A percentile compares a stretch with the other conserved stretches of the same genome.
These are phyloP conservation scores for Parathielavia appendiculata DNA, from an alignment of 495 filamentous ascomycete genomes.

Conservation along the genomic window DNA sequence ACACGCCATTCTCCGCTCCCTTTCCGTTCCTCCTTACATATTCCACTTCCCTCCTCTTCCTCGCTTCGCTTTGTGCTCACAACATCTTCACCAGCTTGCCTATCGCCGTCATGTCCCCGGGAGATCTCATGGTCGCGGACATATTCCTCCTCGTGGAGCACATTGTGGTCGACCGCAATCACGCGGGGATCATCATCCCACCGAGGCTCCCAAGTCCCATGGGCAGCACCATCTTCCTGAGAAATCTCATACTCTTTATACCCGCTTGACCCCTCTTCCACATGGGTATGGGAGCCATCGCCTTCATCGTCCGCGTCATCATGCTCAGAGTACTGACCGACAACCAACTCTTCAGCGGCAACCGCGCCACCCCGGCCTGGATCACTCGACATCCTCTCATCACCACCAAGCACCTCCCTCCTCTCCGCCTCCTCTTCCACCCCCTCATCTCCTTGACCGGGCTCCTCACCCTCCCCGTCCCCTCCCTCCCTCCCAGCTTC, in stretches of 20 bases:
- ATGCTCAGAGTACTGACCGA: neutral
- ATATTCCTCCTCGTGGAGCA: neutral
- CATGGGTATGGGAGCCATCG: slow-evolving; percentile 5
- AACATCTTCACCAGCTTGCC: neutral
- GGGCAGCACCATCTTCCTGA: neutral
- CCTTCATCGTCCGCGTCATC: slow-evolving; percentile 17
- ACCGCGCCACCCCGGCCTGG: no score
- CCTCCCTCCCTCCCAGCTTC: neutral
- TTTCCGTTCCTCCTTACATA: no score
- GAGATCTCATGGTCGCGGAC: neutral
- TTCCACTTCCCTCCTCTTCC: neutral
- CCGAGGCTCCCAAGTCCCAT: neutral
- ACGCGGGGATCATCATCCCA: slow-evolving; percentile 8
- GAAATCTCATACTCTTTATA: slow-evolving; percentile 1
- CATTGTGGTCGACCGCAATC: neutral
- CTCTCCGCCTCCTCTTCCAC: neutral
- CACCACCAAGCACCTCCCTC: neutral
- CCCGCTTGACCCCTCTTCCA: slow-evolving; percentile 3
- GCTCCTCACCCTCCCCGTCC: neutral
- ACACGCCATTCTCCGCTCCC: slow-evolving; percentile 7
- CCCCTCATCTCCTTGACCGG: neutral
- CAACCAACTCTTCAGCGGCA: no score
- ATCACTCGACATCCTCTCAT: no score
- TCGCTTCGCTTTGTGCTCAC: neutral
- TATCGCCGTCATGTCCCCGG: neutral